Percentiles rank a stretch among this genome's conserved stretches.
phyloP scores from a whole-genome alignment of 495 filamentous ascomycete genomes.

The Aspergillus asperescens region DNA sequence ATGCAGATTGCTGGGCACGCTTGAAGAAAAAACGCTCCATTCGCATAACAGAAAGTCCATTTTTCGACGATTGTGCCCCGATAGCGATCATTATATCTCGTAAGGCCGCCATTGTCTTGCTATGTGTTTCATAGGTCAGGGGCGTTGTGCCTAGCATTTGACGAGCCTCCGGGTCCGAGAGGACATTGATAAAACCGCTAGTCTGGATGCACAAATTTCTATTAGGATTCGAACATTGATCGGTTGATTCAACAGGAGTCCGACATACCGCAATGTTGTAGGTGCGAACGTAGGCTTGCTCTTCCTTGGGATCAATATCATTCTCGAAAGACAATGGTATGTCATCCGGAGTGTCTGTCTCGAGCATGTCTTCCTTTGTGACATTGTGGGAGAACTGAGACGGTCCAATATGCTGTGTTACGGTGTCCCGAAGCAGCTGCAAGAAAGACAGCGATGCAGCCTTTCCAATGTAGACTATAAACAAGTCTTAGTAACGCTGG shows the following conservation, averaged over 20 bases:
- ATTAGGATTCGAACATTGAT: background rate
- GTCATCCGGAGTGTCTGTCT: slow-evolving; percentile 34
- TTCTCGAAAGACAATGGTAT: slow-evolving; percentile 22
- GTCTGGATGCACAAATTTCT: slow-evolving; percentile 16
- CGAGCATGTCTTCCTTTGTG: slow-evolving; percentile 40
- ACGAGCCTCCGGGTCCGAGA: slow-evolving; percentile 17
- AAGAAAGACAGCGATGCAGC: slow-evolving; percentile 40
- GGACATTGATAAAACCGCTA: slow-evolving; percentile 30
- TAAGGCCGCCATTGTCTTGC: slow-evolving; percentile 27
- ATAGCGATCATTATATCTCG: slow-evolving; percentile 39
- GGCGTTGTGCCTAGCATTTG: slow-evolving; percentile 8
- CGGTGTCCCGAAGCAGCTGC: slow-evolving; percentile 37
- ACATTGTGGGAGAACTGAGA: slow-evolving; percentile 40
- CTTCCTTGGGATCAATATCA: slow-evolving; percentile 18
- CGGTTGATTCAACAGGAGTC: background rate
- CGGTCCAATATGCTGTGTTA: slow-evolving; percentile 40
- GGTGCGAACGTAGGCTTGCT: slow-evolving; percentile 23
- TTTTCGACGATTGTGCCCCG: slow-evolving; percentile 35
- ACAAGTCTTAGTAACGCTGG: background rate
- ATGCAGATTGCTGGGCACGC: slow-evolving; percentile 34
- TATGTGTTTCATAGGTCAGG: slow-evolving; percentile 13
- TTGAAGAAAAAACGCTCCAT: slow-evolving; percentile 34
- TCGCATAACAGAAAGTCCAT: slow-evolving; percentile 18
- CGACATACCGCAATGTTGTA: slow-evolving; percentile 28
- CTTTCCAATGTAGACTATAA: slow-evolving; percentile 37